phyloP scores from a whole-genome alignment of 2,329 filamentous ascomycete genomes.

The Colletotrichum tropicale region DNA sequence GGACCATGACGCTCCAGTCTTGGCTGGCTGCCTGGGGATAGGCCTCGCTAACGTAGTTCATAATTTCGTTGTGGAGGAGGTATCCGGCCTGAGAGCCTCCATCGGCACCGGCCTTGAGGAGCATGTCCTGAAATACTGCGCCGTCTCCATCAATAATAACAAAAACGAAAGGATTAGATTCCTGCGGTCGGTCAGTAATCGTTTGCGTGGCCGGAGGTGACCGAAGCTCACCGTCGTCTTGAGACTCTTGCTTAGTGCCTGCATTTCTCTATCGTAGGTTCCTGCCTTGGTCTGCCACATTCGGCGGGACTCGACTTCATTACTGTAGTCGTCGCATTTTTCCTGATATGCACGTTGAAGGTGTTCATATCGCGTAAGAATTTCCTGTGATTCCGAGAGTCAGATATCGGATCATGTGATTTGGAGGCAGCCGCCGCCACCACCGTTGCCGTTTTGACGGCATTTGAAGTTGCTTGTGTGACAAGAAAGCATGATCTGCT shows the following conservation, averaged over 20 bases:
- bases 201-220: not conserved
- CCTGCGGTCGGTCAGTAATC: conserved; percentile 21
- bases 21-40: conserved; percentile 31
- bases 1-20: conserved; percentile 35
- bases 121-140: conserved; percentile 35
- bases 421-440: not conserved
- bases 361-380: not conserved
- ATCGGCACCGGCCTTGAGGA: conserved; percentile 32
- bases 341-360: conserved; percentile 8
- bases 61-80: conserved; percentile 27
- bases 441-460: not conserved
- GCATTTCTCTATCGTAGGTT: not conserved
- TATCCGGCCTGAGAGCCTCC: conserved; percentile 36
- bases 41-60: conserved; percentile 23
- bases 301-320: conserved; percentile 24
- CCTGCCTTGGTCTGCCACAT: conserved; percentile 23
- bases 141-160: conserved; percentile 40
- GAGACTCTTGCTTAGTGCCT: not conserved
- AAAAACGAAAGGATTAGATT: conserved; percentile 35
- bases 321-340: conserved; percentile 23
- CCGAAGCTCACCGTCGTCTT: conserved; percentile 11
- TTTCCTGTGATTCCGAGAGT: not conserved
- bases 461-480: not conserved
- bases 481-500: not conserved
- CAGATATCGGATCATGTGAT: not conserved